Base-by-base conservation (phyloP, 768 basidiomycete genomes). In the Gymnopilus junonius region DNA sequence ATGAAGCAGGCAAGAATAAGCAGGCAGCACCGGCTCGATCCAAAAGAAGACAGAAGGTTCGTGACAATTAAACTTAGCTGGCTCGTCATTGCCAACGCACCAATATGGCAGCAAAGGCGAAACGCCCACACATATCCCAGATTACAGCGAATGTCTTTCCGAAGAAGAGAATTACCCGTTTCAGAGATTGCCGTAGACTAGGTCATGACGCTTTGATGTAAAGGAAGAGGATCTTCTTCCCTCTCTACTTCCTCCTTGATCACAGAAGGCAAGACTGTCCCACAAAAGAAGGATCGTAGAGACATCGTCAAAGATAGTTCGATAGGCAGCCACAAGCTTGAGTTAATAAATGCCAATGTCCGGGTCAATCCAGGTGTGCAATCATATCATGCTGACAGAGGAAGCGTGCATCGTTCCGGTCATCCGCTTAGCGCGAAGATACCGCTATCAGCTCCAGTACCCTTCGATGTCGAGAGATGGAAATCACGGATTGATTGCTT, bases 31-130 rank as follows among this genome's bases (percentile, higher is more conserved):
- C 35, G 37, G 39, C 8, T 15, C 27, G 37, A 40, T n/a, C 54
- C 54, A 55, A 55, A 55, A 50, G 48, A 37, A 55, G 54, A 23
- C 54, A 55, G 40, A 27, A 29, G 23, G 21, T 55, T 55, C 54
- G 39, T 55, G 54, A 10, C 54, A 55, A 39, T 25, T 55, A 55
- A 39, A 55, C 35, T 55, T 55, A 27, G 37, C 39, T 40, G 54
- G 54, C 40, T 55, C 54, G 35, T 23, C 34, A 55, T 29, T 40
- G 20, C 23, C 29, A 31, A 17, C 7, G 14, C 20, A 55, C 35
- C 37, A 25, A 55, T 37, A 39, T 55, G 23, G 35, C 35, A 55
- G 15, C 25, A 39, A 10, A 17, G 23, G 4, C 21, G 35, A 39
- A 40, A 39, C 23, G 23, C 35, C 23, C 23, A 39, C 7, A 11